phyloP scores from a whole-genome alignment of 2,329 filamentous ascomycete species.

The Rhinocladiella similis region DNA sequence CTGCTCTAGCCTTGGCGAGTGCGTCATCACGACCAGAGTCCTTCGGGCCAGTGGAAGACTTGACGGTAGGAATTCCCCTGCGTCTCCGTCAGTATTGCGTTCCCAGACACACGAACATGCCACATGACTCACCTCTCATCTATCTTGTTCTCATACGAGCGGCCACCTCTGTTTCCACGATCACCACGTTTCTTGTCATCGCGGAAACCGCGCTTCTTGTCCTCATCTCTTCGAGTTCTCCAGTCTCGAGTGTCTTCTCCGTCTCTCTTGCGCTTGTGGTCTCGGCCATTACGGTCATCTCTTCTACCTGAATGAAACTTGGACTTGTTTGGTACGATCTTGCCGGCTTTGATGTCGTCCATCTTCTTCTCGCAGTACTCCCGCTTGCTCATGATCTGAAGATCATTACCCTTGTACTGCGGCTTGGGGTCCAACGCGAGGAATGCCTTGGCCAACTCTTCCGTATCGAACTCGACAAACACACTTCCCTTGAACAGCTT shows the following conservation, averaged over 20 bases:
- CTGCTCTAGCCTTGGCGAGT: slow-evolving; percentile 29
- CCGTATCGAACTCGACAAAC: slow-evolving; percentile 85
- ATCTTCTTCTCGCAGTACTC: slow-evolving; percentile 81
- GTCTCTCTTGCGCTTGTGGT: slow-evolving; percentile 32
- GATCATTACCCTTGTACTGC: slow-evolving; percentile 75
- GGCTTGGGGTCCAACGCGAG: slow-evolving; percentile 77
- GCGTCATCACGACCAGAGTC: slow-evolving; percentile 27
- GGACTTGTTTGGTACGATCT: slow-evolving; percentile 58
- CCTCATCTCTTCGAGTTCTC: slow-evolving; percentile 45
- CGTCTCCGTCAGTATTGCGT: slow-evolving; percentile 23
- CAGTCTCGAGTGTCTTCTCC: slow-evolving; percentile 41
- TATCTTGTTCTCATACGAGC: slow-evolving; percentile 37
- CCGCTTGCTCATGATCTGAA: slow-evolving; percentile 84
- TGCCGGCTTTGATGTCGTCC: slow-evolving; percentile 69
- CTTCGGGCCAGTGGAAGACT: slow-evolving; percentile 27
- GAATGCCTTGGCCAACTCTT: slow-evolving; percentile 79
- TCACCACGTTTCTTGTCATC: slow-evolving; percentile 31
- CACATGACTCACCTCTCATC: slow-evolving; percentile 41
- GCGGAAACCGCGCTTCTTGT: slow-evolving; percentile 44
- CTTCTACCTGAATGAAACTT: slow-evolving; percentile 49
- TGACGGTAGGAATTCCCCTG: slow-evolving; percentile 47
- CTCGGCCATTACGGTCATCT: slow-evolving; percentile 34
- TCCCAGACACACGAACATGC: slow-evolving; percentile 7
- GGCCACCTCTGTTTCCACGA: slow-evolving; percentile 34
- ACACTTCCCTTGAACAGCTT: slow-evolving; percentile 92